Conservation (phyloP, 2,329 filamentous ascomycete species). For the Monosporascus sp. region DNA sequence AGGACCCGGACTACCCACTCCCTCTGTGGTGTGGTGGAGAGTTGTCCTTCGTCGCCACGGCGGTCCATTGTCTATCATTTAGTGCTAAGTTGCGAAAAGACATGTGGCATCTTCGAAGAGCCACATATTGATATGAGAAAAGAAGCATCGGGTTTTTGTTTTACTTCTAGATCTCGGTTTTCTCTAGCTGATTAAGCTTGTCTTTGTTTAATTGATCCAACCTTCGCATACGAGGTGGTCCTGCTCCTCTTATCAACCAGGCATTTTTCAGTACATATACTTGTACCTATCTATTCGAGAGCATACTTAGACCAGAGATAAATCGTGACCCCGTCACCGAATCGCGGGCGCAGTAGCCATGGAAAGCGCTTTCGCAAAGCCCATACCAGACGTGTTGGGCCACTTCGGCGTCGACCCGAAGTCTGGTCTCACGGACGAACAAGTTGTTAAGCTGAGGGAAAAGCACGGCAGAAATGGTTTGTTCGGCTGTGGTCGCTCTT, state of each 20-base stretch:
- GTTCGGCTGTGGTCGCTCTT: slow-evolving; percentile 18
- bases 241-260: neutral
- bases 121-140: slow-evolving; percentile 4
- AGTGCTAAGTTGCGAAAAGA: slow-evolving; percentile 15
- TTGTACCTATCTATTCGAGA: neutral
- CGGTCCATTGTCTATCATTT: too few species aligned
- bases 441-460: slow-evolving; percentile 48
- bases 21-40: too few species aligned
- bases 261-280: neutral
- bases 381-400: slow-evolving; percentile 53
- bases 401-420: slow-evolving; percentile 51
- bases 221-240: neutral
- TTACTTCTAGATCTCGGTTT: slow-evolving; percentile 6
- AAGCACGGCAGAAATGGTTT: slow-evolving; percentile 65
- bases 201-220: too few species aligned
- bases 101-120: slow-evolving; percentile 27
- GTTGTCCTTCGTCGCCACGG: too few species aligned
- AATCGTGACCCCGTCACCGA: slow-evolving; percentile 2
- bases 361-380: slow-evolving; percentile 58
- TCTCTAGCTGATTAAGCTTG: neutral
- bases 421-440: slow-evolving; percentile 53
- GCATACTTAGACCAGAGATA: neutral
- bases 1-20: too few species aligned
- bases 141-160: neutral
- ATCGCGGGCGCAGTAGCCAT: slow-evolving; percentile 33